A percentile compares a stretch with the other conserved stretches of the same genome.
Evolutionary conservation across 306 rosid genomes (phyloP).

Genomic region (Casuarina equisetifolia): DNA sequence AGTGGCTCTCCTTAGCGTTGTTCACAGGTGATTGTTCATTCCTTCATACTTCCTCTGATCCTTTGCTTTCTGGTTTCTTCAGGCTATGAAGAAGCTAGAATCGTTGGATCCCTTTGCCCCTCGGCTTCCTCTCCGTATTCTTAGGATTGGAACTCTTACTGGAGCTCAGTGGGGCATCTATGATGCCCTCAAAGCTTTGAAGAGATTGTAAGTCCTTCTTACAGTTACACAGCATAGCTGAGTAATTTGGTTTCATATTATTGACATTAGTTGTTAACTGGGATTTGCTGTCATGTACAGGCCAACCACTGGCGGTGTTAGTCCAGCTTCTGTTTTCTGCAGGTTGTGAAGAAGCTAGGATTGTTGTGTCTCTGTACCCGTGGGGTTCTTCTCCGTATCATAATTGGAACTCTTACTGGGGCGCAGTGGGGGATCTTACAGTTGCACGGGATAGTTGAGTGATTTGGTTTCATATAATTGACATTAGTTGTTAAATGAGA

Average conservation of each 20-base stretch:
- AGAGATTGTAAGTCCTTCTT: conserved; percentile 74
- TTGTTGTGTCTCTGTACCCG: too few relatives aligned
- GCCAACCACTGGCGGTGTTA: conserved; percentile 93
- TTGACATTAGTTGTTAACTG: conserved; percentile 3
- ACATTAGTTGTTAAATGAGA: not conserved
- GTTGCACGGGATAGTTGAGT: not conserved
- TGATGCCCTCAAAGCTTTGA: conserved; percentile 90
- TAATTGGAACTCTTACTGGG: too few relatives aligned
- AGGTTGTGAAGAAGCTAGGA: too few relatives aligned
- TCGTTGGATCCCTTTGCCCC: conserved; percentile 77
- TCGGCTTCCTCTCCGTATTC: conserved; percentile 96
- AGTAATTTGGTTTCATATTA: not conserved
- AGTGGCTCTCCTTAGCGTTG: conserved; percentile 31
- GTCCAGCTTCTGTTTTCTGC: conserved; percentile 39
- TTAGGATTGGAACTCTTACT: conserved; percentile 94
- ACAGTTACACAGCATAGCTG: conserved; percentile 6
- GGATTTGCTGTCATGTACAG: conserved; percentile 38
- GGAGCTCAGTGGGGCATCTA: conserved; percentile 99
- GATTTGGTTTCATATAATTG: not conserved
- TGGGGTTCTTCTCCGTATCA: too few relatives aligned
- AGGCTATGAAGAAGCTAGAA: conserved; percentile 91
- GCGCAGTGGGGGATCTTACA: not conserved
- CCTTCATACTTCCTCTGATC: conserved; percentile 19
- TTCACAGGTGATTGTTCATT: conserved; percentile 3
- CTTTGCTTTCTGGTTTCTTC: conserved; percentile 21